phyloP scores from a whole-genome alignment of 495 filamentous ascomycete species.

The Aspergillus coremiiformis region DNA sequence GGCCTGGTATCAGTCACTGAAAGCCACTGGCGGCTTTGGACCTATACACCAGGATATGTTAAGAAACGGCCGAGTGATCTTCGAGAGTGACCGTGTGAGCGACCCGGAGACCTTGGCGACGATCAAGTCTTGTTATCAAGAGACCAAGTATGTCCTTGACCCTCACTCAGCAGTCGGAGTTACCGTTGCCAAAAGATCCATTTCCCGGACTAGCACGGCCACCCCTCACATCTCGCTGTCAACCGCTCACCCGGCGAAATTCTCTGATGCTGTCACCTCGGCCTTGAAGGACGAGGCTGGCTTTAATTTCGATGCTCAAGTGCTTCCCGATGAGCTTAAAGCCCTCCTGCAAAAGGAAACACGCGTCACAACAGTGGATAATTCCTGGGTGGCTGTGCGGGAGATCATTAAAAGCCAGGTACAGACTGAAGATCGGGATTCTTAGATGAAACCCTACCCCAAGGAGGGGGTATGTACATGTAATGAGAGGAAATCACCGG shows the following conservation, averaged over 20 bases:
- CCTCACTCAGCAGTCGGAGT: slow-evolving; percentile 88
- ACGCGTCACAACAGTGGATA: slow-evolving; percentile 27
- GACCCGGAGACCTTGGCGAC: slow-evolving; percentile 69
- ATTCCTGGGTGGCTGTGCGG: slow-evolving; percentile 31
- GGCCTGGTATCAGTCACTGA: slow-evolving; percentile 71
- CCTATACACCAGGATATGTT: slow-evolving; percentile 62
- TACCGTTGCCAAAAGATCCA: slow-evolving; percentile 58
- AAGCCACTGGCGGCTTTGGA: slow-evolving; percentile 67
- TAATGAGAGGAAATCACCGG: not conserved
- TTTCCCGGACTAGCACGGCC: slow-evolving; percentile 39
- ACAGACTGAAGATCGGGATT: slow-evolving; percentile 13
- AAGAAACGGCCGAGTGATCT: slow-evolving; percentile 53
- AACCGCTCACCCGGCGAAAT: slow-evolving; percentile 93
- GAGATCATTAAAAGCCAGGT: slow-evolving; percentile 35
- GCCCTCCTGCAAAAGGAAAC: slow-evolving; percentile 58
- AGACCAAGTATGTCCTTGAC: slow-evolving; percentile 66
- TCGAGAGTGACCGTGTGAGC: slow-evolving; percentile 76
- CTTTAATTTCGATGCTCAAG: slow-evolving; percentile 60
- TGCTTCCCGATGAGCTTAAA: slow-evolving; percentile 71
- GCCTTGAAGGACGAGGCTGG: slow-evolving; percentile 59
- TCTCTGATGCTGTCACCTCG: slow-evolving; percentile 66
- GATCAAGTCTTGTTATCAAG: slow-evolving; percentile 57
- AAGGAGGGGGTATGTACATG: not conserved
- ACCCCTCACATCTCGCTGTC: slow-evolving; percentile 70
- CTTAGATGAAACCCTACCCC: not conserved